Conservation (phyloP, 225 moss, liverwort and hornwort genomes). For the Climacium dendroides region DNA sequence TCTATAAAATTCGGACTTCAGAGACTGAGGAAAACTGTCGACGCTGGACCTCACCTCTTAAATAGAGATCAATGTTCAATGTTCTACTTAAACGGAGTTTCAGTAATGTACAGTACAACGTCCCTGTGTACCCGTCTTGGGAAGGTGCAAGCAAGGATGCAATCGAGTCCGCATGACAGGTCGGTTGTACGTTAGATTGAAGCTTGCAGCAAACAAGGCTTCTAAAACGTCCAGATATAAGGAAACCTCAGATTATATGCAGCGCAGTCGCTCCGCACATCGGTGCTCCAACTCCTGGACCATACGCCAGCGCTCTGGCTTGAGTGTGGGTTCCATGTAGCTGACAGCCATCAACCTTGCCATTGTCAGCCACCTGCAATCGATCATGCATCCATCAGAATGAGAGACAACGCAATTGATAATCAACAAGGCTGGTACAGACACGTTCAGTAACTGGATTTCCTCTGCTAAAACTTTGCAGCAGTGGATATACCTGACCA, state of each 20-base stretch:
- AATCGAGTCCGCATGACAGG: not conserved
- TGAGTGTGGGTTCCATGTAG: constrained; percentile 52
- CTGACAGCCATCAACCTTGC: constrained; percentile 64
- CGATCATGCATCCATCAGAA: not conserved
- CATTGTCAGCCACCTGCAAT: constrained; percentile 80
- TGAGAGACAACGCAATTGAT: not conserved
- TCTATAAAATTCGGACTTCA: too few species aligned
- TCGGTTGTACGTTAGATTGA: too few species aligned
- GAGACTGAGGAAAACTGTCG: not conserved
- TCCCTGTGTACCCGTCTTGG: not conserved
- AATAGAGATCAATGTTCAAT: not conserved
- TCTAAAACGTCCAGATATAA: too few species aligned
- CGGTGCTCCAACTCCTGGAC: constrained; percentile 68
- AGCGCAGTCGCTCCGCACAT: constrained; percentile 43
- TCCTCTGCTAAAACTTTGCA: not conserved
- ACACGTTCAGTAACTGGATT: not conserved
- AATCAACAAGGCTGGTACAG: not conserved
- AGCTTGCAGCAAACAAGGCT: too few species aligned
- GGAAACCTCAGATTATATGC: not conserved
- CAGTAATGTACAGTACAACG: not conserved
- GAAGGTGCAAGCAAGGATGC: not conserved
- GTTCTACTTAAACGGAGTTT: not conserved
- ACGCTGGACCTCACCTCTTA: not conserved
- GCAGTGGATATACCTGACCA: not conserved
- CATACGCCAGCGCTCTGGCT: constrained; percentile 54